Base-by-base conservation (phyloP, 345 rosid species). In the Brassica cretica region DNA sequence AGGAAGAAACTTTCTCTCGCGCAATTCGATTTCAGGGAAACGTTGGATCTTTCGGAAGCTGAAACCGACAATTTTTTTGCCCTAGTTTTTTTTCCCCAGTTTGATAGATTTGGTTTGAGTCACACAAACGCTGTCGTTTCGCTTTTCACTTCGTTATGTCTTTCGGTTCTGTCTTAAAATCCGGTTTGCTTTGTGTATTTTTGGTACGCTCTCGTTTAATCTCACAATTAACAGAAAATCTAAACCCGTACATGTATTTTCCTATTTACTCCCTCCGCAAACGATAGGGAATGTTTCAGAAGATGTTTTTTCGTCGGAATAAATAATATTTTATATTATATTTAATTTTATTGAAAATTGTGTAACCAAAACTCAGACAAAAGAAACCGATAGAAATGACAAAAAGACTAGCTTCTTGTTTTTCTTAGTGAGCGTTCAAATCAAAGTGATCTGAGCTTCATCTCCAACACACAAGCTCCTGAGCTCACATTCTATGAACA, bases 41-140 rank as follows among this genome's bases (percentile, higher is more conserved):
- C 16, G 67, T 19, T 29, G 18, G 75, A 79, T 79, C 78, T 64
- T 76, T 19, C 1, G 29, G 55, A 55, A 79, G 74, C 58, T 63
- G 58, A 51, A 75, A 70, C 72, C 68, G 9, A 64, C 82, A 68
- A 35, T 79, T 68, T 79, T 68, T 39, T n/a, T 73, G 75, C 82
- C 82, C 82, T 80, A 80, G 64, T 55, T 74, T 79, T 68, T 39
- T 41, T 41, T 10, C 68, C 8, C 39, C 77, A 78, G 82, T 74
- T 79, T 79, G 79, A 80, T 74, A 27, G 72, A 3, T 74, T 74
- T 74, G 24, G 76, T 70, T 80, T 80, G 79, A 74, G 75, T 80
- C 74, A 80, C 79, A 70, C 77, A 29, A 74, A 80, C 79, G 82
- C 56, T 80, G 83, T 75, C 79, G 82, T 80, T 69, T 79, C 59